phyloP scores from a whole-genome alignment of 192 early-diverging fungal genomes.

The Backusella westeae region DNA sequence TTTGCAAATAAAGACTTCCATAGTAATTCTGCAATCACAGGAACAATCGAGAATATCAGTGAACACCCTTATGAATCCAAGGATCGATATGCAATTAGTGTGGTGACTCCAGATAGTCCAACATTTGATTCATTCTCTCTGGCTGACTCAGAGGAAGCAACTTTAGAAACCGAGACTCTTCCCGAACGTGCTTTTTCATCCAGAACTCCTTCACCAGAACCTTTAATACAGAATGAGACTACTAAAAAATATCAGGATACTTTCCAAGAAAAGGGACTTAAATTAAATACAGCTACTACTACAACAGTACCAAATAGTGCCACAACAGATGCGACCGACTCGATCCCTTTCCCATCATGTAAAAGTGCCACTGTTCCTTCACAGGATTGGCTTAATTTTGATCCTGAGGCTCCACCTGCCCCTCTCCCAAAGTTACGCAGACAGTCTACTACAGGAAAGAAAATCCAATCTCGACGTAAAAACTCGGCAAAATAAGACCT shows the following conservation, averaged over 20 bases:
- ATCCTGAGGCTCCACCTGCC: constrained; percentile 4
- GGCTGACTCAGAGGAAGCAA: background rate
- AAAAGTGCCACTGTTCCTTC: constrained; percentile 19
- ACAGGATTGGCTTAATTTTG: constrained; percentile 8
- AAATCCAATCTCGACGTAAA: background rate
- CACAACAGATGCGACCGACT: background rate
- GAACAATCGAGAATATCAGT: constrained; percentile 16
- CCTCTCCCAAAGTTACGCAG: background rate
- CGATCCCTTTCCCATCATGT: background rate
- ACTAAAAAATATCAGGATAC: background rate
- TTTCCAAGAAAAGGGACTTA: constrained; percentile 9
- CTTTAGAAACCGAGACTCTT: background rate
- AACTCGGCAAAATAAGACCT: background rate
- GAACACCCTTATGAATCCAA: background rate
- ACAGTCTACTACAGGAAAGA: background rate
- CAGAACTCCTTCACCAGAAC: background rate
- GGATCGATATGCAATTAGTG: background rate
- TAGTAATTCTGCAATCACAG: constrained; percentile 24
- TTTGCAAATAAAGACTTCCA: constrained; percentile 32
- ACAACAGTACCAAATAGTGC: background rate
- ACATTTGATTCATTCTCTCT: background rate
- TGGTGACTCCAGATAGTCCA: background rate
- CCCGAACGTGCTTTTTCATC: background rate
- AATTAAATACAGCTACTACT: background rate
- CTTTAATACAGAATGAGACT: background rate